These are phyloP conservation scores for Limnanthes douglasii DNA, from an alignment of 345 rosid species.

Conservation along the genomic window DNA sequence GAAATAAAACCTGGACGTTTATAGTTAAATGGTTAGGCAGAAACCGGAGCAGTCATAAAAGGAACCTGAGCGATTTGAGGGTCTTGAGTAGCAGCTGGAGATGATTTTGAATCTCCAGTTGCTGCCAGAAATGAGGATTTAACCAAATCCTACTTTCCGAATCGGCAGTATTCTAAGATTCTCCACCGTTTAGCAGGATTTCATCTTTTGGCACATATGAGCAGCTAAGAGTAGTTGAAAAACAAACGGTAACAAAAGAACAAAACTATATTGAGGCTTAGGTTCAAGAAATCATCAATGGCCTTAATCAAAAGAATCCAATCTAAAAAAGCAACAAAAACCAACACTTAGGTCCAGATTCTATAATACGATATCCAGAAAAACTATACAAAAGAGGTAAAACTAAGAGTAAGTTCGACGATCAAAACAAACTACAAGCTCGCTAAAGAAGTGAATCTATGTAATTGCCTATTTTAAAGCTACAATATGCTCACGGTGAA, in stretches of 20 bases:
- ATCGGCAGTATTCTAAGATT: constrained; percentile 24
- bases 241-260: constrained; percentile 15
- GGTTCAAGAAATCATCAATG: too few species aligned
- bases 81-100: constrained; percentile 45
- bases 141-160: constrained; percentile 45
- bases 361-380: too few species aligned
- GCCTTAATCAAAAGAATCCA: too few species aligned
- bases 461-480: too few species aligned
- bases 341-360: too few species aligned
- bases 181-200: constrained; percentile 65
- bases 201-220: constrained; percentile 49
- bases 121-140: constrained; percentile 42
- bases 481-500: too few species aligned
- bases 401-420: too few species aligned
- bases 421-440: too few species aligned
- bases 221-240: constrained; percentile 22
- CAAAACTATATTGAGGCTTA: too few species aligned
- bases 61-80: constrained; percentile 53
- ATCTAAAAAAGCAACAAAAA: too few species aligned
- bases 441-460: too few species aligned
- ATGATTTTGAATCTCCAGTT: constrained; percentile 22
- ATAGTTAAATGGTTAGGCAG: constrained; percentile 48
- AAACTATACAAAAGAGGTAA: too few species aligned
- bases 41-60: constrained; percentile 68
- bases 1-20: constrained; percentile 66